A percentile compares a stretch with the other conserved stretches of the same genome.
phyloP scores from a whole-genome alignment of 257 asterid genomes.

The Echites panduratus region DNA sequence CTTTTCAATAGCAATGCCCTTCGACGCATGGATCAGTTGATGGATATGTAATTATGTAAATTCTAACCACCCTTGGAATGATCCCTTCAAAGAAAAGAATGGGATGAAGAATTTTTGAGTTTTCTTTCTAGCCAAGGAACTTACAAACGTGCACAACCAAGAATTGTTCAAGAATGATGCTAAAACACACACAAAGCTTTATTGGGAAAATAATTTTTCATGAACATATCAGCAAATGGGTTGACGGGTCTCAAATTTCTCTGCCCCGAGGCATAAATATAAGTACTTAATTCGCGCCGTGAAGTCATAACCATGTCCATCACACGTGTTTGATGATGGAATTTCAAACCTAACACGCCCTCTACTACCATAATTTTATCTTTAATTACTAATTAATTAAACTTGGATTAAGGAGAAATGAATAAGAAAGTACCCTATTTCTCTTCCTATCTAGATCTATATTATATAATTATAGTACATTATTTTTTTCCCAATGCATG shows the following conservation, averaged over 20 bases:
- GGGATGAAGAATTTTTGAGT: not conserved
- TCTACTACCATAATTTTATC: not conserved
- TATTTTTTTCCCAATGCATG: constrained; percentile 5
- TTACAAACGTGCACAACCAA: constrained; percentile 9
- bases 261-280: too few relatives aligned
- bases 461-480: too few relatives aligned
- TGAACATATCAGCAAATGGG: constrained; percentile 2
- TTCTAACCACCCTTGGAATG: too few relatives aligned
- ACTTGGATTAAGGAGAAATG: not conserved
- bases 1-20: too few relatives aligned
- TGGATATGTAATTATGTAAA: too few relatives aligned
- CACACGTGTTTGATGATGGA: constrained; percentile 39
- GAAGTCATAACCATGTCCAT: constrained; percentile 23
- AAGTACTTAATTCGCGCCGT: constrained; percentile 14
- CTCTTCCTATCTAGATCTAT: not conserved
- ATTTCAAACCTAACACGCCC: constrained; percentile 31
- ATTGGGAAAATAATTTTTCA: too few relatives aligned
- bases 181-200: too few relatives aligned
- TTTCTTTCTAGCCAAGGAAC: constrained; percentile 24
- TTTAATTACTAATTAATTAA: not conserved
- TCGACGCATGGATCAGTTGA: too few relatives aligned
- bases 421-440: not conserved
- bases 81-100: constrained; percentile 5
- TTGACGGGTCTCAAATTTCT: constrained; percentile 8
- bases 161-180: constrained; percentile 1